phyloP scores from a whole-genome alignment of 495 filamentous ascomycete species.

The Glutinoglossum americanum region DNA sequence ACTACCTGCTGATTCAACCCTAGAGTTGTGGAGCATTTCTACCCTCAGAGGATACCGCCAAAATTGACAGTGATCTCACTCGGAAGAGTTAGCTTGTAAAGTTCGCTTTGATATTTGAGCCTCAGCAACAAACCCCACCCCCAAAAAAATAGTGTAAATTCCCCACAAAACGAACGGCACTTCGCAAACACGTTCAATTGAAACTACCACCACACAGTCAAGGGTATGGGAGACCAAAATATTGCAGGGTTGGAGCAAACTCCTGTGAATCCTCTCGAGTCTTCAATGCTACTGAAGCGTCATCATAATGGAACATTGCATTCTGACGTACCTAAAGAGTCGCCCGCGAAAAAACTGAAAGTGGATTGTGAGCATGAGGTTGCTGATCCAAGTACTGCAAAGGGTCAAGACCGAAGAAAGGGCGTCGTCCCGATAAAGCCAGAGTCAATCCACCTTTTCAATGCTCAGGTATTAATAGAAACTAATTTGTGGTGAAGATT shows the following conservation, averaged over 20 bases:
- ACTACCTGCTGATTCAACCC: too few relatives aligned
- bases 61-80: background rate
- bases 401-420: slow-evolving; percentile 22
- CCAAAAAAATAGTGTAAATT: background rate
- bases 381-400: slow-evolving; percentile 13
- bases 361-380: slow-evolving; percentile 19
- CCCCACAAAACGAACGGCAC: background rate
- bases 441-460: slow-evolving; percentile 35
- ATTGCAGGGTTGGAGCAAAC: background rate
- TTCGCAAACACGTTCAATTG: background rate
- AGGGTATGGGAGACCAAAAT: background rate
- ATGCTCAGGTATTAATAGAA: slow-evolving; percentile 7
- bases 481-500: slow-evolving; percentile 25
- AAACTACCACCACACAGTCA: background rate
- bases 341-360: slow-evolving; percentile 36
- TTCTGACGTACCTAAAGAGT: slow-evolving; percentile 18
- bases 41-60: background rate
- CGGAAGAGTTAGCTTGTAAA: background rate
- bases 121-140: background rate
- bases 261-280: background rate
- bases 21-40: background rate
- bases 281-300: background rate
- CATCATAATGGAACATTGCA: slow-evolving; percentile 2
- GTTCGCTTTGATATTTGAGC: background rate
- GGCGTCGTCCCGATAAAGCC: slow-evolving; percentile 68